These are phyloP conservation scores for Myriosclerotinia curreyana DNA, from an alignment of 2,329 filamentous ascomycete genomes.

Conservation along the genomic window DNA sequence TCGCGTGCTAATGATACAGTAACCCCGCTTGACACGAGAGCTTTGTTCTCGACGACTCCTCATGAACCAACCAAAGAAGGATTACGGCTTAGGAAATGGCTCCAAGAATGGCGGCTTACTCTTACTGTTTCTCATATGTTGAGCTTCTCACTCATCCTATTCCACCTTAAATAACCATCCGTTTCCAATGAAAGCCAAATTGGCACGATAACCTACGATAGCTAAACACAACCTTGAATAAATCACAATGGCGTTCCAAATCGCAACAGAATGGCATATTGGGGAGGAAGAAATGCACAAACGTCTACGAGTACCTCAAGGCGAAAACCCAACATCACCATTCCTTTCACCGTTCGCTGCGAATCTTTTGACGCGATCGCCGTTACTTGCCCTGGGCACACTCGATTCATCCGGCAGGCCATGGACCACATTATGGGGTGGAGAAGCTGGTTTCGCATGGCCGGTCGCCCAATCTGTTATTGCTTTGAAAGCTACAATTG, in stretches of 20 bases:
- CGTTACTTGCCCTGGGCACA: slow-evolving; percentile 69
- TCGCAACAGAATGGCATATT: slow-evolving; percentile 44
- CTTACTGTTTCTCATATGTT: not conserved
- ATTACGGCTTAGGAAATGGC: not conserved
- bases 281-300: slow-evolving; percentile 65
- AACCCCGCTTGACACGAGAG: slow-evolving; percentile 3
- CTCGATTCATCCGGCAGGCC: slow-evolving; percentile 62
- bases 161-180: not conserved
- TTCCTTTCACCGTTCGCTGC: slow-evolving; percentile 61
- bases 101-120: slow-evolving; percentile 2
- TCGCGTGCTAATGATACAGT: too few species aligned
- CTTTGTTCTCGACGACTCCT: not conserved
- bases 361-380: slow-evolving; percentile 56
- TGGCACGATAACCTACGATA: not conserved
- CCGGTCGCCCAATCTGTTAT: slow-evolving; percentile 60
- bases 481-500: slow-evolving; percentile 59
- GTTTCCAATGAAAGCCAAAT: not conserved
- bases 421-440: slow-evolving; percentile 79
- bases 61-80: not conserved
- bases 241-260: slow-evolving; percentile 16
- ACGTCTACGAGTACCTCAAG: slow-evolving; percentile 55
- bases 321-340: slow-evolving; percentile 63
- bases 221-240: not conserved
- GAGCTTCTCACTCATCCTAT: not conserved
- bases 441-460: slow-evolving; percentile 62